phyloP scores from a whole-genome alignment of 2,329 filamentous ascomycete species.

The Phyllosticta citriasiana region DNA sequence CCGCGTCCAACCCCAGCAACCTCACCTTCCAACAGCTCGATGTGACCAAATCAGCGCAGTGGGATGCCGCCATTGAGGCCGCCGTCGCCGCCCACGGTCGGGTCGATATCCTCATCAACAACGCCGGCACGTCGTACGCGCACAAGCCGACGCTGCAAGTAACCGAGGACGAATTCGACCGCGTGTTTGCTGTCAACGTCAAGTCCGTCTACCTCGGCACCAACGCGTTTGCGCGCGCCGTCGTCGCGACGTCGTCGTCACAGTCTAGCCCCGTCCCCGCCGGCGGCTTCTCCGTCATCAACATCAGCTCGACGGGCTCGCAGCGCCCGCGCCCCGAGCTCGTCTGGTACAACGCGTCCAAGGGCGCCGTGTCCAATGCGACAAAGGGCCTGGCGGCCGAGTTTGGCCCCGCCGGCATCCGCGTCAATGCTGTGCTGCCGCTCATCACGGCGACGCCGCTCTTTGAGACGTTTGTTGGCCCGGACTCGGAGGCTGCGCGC shows the following conservation, averaged over 20 bases:
- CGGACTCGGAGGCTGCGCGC: conserved; percentile 47
- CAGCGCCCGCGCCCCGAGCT: conserved; percentile 51
- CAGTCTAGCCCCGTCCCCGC: not conserved
- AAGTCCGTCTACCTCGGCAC: conserved; percentile 55
- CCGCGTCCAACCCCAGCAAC: conserved; percentile 29
- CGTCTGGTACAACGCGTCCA: conserved; percentile 62
- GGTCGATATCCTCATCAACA: conserved; percentile 52
- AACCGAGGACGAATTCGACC: conserved; percentile 56
- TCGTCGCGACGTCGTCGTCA: conserved; percentile 31
- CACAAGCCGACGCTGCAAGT: conserved; percentile 50
- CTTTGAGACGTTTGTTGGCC: conserved; percentile 48
- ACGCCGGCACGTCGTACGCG: conserved; percentile 48
- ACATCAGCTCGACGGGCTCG: conserved; percentile 56
- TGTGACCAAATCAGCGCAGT: conserved; percentile 43
- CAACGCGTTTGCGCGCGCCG: conserved; percentile 49
- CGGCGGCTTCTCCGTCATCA: conserved; percentile 50
- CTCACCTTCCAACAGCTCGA: conserved; percentile 35
- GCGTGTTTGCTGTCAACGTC: conserved; percentile 59
- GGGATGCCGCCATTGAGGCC: conserved; percentile 43
- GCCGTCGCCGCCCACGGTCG: conserved; percentile 44
- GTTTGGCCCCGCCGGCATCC: conserved; percentile 61
- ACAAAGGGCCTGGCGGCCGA: conserved; percentile 62
- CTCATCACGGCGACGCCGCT: conserved; percentile 58
- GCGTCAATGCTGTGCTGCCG: conserved; percentile 63
- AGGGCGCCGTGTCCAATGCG: conserved; percentile 54